Evolutionary conservation across 1,284 basidiomycete species (phyloP), one percentile per base, ranked within the genome.

Genomic region (Melampsora abietis-canadensis): DNA sequence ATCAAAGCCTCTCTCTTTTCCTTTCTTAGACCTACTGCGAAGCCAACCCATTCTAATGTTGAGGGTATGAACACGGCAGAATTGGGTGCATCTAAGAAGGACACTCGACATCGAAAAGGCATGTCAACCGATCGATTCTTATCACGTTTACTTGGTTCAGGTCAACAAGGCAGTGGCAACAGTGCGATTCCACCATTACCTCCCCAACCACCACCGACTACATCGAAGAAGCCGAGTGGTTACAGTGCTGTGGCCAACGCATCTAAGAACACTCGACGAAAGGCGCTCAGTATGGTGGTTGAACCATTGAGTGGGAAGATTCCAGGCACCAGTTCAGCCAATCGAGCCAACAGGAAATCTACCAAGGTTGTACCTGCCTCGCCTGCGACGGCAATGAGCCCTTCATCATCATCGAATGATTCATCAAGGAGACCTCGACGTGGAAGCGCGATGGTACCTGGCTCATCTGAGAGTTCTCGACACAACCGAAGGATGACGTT

Each of bases 271-370:
- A 88, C 84, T 84, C 83, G 80, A 79, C 83, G 90, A 77, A 92
- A 90, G 81, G 92, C 91, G 0, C 84, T 92, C 72, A 91, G 89
- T 0, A 87, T 92, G 62, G 90, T 92, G 86, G 89, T 91, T 4
- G 90, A 91, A 78, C 89, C 90, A 6, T 83, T 91, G 78, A 86
- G 84, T 76, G 85, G 86, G 67, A 85, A 84, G 3, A 87, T 88
- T 77, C 76, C 64, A 27, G 51, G 51, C 76, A 65, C 67, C 76
- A 69, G 63, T 77, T 24, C 78, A 82, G 62, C 82, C 84, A 37
- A 81, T 84, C 62, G 84, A 82, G 54, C 82, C 83, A 12, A 81
- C 81, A 60, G 57, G 57, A 74, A 66, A 54, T 47, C 72, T 34
- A 27, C 27, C 44, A 74, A 61, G 46, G 54, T 74, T 2, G 31